Evolutionary conservation across 768 basidiomycete genomes (phyloP).

Genomic region (Agrocybe pediades): DNA sequence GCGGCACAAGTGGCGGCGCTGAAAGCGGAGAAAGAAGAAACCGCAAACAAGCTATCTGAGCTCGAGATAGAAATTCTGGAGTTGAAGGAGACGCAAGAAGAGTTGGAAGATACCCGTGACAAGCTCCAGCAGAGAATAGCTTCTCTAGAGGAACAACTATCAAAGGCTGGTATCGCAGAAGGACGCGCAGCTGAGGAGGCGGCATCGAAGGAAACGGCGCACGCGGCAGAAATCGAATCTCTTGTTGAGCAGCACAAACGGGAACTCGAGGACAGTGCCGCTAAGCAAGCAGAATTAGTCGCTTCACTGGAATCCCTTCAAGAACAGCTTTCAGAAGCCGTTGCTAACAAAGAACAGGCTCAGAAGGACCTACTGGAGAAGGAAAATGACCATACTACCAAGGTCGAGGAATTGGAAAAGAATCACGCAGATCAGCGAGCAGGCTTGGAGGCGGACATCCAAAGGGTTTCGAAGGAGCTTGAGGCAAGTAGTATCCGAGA

Average conservation of each 20-base stretch:
- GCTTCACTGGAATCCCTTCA: slow-evolving; percentile 48
- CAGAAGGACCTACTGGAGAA: slow-evolving; percentile 45
- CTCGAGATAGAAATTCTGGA: slow-evolving; percentile 83
- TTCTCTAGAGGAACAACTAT: slow-evolving; percentile 54
- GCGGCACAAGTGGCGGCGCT: slow-evolving; percentile 51
- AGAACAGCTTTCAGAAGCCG: slow-evolving; percentile 44
- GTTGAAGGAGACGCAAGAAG: slow-evolving; percentile 69
- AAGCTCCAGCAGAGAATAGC: slow-evolving; percentile 47
- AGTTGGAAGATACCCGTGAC: slow-evolving; percentile 58
- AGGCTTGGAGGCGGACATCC: slow-evolving; percentile 56
- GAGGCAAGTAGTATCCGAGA: slow-evolving; percentile 46
- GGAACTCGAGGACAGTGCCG: slow-evolving; percentile 44
- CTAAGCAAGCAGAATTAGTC: slow-evolving; percentile 45
- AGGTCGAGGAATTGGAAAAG: slow-evolving; percentile 55
- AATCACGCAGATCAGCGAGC: slow-evolving; percentile 49
- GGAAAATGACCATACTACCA: slow-evolving; percentile 45
- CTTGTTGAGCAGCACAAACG: slow-evolving; percentile 44
- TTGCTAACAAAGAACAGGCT: slow-evolving; percentile 49
- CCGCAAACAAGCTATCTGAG: slow-evolving; percentile 71
- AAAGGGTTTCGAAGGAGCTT: slow-evolving; percentile 59
- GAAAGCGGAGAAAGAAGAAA: slow-evolving; percentile 71
- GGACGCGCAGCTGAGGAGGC: slow-evolving; percentile 50
- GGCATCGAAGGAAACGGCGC: slow-evolving; percentile 48
- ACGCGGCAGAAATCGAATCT: slow-evolving; percentile 38
- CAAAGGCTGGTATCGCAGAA: slow-evolving; percentile 46